phyloP scores from a whole-genome alignment of 2,329 filamentous ascomycete species.

The Aspergillus jensenii region DNA sequence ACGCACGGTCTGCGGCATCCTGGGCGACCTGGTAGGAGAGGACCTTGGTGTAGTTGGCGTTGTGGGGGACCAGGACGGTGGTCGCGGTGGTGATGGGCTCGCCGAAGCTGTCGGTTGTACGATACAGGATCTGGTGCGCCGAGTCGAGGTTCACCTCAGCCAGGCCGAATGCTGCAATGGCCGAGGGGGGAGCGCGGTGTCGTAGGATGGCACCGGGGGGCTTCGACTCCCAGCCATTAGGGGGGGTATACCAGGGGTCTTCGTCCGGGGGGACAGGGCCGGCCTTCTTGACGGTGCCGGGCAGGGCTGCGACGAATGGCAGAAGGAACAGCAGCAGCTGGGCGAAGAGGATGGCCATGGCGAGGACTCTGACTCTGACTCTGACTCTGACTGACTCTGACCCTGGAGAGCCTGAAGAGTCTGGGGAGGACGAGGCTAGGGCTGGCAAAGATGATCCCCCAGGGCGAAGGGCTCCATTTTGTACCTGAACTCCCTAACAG shows the following conservation, averaged over 20 bases:
- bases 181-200: constrained; percentile 21
- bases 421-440: too few species aligned
- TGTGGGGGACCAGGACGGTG: constrained; percentile 40
- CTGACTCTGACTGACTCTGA: too few species aligned
- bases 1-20: constrained; percentile 27
- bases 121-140: constrained; percentile 41
- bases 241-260: constrained; percentile 31
- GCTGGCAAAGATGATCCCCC: neutral
- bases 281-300: neutral
- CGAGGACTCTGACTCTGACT: too few species aligned
- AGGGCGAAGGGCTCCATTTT: neutral
- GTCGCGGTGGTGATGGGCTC: constrained; percentile 40
- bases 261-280: constrained; percentile 19
- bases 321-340: constrained; percentile 7
- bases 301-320: constrained; percentile 1
- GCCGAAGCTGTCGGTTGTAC: constrained; percentile 38
- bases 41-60: constrained; percentile 26
- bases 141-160: constrained; percentile 22
- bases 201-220: constrained; percentile 29
- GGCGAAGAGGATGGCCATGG: constrained; percentile 3
- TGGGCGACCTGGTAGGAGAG: constrained; percentile 46
- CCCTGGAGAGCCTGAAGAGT: too few species aligned
- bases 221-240: constrained; percentile 25
- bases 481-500: neutral
- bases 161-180: constrained; percentile 24